Base-by-base conservation (phyloP, 495 filamentous ascomycete species). In the Glarea lozoyensis region DNA sequence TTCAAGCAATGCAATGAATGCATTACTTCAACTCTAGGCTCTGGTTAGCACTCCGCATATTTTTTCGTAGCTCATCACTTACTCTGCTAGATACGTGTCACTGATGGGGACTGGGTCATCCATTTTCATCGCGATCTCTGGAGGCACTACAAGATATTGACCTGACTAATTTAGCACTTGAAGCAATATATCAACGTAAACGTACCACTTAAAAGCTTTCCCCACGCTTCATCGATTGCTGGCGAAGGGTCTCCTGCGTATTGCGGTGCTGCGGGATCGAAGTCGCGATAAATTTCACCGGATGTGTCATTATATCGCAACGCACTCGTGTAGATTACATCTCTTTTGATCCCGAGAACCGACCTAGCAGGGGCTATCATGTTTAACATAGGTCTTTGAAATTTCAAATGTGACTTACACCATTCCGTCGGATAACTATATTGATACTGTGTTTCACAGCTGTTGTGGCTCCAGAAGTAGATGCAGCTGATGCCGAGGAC, bases 1-100 rank as follows among this genome's bases (percentile, higher is more conserved):
- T 51, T 47, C 19, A 56, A 30, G 24, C 53, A 53, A 40, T 56
- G 53, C 22, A 53, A 29, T 10, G 53, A 52, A 21, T 53, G 53
- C 40, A 53, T 49, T 7, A 56, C 43, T 22, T 53, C 53, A 16
- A 56, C 46, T 22, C 34, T 48, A 20, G 11, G 12, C 11, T 12
- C 13, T 4, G 17, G 10, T 44, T 13, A 32, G 39, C 10, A 7
- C 18, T 13, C 10, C 10, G 5, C 23, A 25, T 19, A 15, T 19
- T 7, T 23, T 11, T 2, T 11, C 9, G 10, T 27, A 2, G 18
- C 27, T 7, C 10, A n/a, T 2, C 2, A 29, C 41, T 21, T 50
- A 50, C 47, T 50, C 47, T 10, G 41, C 42, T 7, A 50, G 16
- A 27, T 40, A 50, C 16, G 18, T n/a, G 12, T 37, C 37, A 11